Base-by-base conservation (phyloP, 202 grass and related monocot species). In the Panicum hallii region DNA sequence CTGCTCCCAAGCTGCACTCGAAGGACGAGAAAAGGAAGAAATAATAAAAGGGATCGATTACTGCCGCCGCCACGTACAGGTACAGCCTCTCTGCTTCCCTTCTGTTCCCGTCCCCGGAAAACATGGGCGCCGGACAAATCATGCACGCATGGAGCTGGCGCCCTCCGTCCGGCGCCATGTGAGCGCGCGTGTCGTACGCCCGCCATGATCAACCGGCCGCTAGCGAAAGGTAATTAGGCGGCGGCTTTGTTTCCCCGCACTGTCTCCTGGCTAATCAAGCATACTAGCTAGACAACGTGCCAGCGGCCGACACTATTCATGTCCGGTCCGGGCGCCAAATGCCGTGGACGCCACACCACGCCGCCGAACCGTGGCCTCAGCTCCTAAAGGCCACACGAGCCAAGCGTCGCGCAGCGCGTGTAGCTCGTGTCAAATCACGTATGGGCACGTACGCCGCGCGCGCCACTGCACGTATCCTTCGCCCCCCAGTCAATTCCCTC, bases 81-180 rank as follows among this genome's bases (percentile, higher is more conserved):
- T 62, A 47, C 67, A 38, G 0, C n/a, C 58, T 26, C 20, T 72
- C 49, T 13, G 14, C 60, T 72, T 42, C 55, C 47, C 1, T 14
- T 44, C 4, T 30, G 64, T 67, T 78, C 55, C 41, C 56, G 32
- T 66, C 60, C 60, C 42, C 69, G 79, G 79, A 79, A 73, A 55
- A 79, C 84, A 79, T 62, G 78, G 62, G 7, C 50, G 23, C 71
- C 83, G 79, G 81, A 30, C 78, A 68, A 82, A 87, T 87, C 70
- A 87, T 75, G 49, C 26, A 22, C 15, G 49, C 14, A 67, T 12
- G 47, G 47, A 49, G 58, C 75, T 64, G 72, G 57, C 38, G 55
- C 79, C 50, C 79, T 73, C 79, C 67, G 79, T 61, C 8, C 11
- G 60, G 42, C 16, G 77, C 67, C 88, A 90, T 83, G 84, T 87